Evolutionary conservation across 768 basidiomycete species (phyloP), one percentile per base, ranked within the genome.

Genomic region (Crucibulum laeve): DNA sequence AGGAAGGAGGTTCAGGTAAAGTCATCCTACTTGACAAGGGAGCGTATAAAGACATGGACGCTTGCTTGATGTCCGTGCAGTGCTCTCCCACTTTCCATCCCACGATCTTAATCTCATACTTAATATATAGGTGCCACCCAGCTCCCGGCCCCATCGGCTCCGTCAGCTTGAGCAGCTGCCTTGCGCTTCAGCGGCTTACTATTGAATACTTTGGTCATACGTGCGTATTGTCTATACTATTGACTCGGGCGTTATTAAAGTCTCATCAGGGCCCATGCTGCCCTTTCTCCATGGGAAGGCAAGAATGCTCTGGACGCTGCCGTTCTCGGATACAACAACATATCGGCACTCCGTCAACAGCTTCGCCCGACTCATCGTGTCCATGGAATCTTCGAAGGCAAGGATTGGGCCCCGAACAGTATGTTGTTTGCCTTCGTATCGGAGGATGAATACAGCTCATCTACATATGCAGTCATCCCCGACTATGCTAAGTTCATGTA

Each of bases 221-320:
- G 88, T 87, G 48, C 25, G 73, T 41, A 17, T 32, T 14, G 38
- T 42, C 36, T 23, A 25, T 24, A 5, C 6, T n/a, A 19, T 25
- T 46, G 28, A 25, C n/a, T 17, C 11, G 4, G 45, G 22, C 2
- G 25, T 28, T 41, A 6, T 46, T 22, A n/a, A 28, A 28, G 41
- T 36, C 4, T 24, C n/a, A 8, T 1, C 43, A 89, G 86, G 8
- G 86, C 88, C 3, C 88, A 89, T 56, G 87, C 87, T 3, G 81
- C 80, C 1, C 66, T 86, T 21, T 84, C 82, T 17, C 90, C 89
- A 18, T 91, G 90, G 89, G 85, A 91, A 59, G 90, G 88, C 1
- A 73, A 70, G 47, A 91, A 92, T 49, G 83, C 90, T 1, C 62
- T 91, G 10, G 91, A 94, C 55, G 91, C 91, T 0, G 89, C 88